phyloP scores from a whole-genome alignment of 2,329 filamentous ascomycete genomes.

The Fusarium oxysporum region DNA sequence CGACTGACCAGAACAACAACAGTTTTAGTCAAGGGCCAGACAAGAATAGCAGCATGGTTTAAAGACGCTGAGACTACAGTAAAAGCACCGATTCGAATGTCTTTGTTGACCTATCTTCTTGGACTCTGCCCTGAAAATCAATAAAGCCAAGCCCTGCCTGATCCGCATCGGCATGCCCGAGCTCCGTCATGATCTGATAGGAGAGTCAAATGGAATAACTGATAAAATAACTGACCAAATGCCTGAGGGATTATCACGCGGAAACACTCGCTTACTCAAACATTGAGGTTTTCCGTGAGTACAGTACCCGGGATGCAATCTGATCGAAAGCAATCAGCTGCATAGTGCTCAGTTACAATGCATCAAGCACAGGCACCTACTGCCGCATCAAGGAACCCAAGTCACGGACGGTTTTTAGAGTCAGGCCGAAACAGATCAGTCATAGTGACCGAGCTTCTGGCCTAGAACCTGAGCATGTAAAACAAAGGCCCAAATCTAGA shows the following conservation, averaged over 20 bases:
- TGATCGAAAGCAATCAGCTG: slow-evolving; percentile 22
- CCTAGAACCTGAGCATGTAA: not conserved
- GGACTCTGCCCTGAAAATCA: slow-evolving; percentile 22
- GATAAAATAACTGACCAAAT: slow-evolving; percentile 13
- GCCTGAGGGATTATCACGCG: not conserved
- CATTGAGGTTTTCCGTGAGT: not conserved
- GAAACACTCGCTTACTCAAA: not conserved
- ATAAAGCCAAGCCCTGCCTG: slow-evolving; percentile 26
- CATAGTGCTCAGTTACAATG: slow-evolving; percentile 29
- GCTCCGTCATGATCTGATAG: slow-evolving; percentile 28
- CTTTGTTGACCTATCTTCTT: slow-evolving; percentile 1
- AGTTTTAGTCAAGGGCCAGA: not conserved
- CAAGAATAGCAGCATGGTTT: not conserved
- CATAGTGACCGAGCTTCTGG: slow-evolving; percentile 10
- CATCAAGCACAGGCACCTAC: slow-evolving; percentile 4
- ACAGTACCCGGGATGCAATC: slow-evolving; percentile 2
- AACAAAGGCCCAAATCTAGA: not conserved
- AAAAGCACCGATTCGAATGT: not conserved
- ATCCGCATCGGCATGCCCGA: slow-evolving; percentile 26
- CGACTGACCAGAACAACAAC: not conserved
- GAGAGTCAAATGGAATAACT: not conserved
- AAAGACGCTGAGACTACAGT: not conserved
- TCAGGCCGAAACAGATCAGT: slow-evolving; percentile 7
- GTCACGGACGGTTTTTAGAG: not conserved
- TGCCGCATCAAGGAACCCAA: not conserved